These are phyloP conservation scores for Tillandsia leiboldiana DNA, from an alignment of 176 grass and related monocot species.

Conservation along the genomic window DNA sequence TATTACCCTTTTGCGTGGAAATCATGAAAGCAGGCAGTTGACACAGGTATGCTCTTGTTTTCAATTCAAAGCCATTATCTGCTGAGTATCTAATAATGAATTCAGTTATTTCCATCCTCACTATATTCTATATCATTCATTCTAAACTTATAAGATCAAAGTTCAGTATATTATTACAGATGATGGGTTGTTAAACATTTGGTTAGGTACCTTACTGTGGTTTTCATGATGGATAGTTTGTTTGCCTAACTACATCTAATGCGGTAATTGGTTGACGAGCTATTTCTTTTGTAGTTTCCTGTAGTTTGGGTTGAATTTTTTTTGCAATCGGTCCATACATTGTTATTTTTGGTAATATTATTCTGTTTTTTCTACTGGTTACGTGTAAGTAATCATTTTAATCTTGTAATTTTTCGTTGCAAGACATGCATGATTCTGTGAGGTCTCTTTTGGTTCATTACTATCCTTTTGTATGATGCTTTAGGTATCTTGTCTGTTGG, in stretches of 20 bases:
- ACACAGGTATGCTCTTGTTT: conserved; percentile 58
- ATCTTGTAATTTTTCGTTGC: no score
- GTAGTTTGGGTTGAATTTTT: no score
- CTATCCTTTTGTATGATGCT: no score
- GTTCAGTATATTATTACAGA: neutral
- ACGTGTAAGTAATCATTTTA: no score
- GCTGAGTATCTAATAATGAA: neutral
- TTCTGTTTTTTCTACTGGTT: no score
- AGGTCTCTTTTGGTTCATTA: no score
- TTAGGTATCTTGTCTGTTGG: no score
- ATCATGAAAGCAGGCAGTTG: conserved; percentile 97
- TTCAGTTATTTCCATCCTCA: neutral
- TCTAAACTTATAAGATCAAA: neutral
- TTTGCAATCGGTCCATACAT: no score
- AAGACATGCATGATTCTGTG: no score
- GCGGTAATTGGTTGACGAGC: neutral
- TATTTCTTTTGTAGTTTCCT: no score
- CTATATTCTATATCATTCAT: neutral
- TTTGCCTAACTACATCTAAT: neutral
- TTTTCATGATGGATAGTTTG: neutral
- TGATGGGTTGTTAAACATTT: neutral
- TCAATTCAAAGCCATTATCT: neutral
- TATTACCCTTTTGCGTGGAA: conserved; percentile 96
- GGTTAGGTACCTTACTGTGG: neutral
- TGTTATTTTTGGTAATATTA: no score